These are phyloP conservation scores for Penicillium sp. DNA, from an alignment of 2,329 filamentous ascomycete genomes.

Conservation along the genomic window DNA sequence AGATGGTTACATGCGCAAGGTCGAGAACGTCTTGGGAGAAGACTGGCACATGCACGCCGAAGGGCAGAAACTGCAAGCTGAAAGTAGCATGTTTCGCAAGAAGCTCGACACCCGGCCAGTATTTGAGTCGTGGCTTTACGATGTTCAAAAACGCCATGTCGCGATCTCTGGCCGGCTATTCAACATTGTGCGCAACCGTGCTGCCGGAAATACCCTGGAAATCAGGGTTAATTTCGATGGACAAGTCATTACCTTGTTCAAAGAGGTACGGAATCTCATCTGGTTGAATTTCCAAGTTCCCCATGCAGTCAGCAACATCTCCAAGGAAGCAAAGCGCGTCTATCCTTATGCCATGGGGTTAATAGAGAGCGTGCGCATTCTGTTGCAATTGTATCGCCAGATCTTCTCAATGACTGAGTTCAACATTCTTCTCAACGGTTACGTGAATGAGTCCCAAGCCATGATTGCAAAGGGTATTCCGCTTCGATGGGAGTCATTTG, in stretches of 20 bases:
- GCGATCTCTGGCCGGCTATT: slow-evolving; percentile 91
- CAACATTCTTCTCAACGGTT: slow-evolving; percentile 78
- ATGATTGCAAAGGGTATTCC: slow-evolving; percentile 82
- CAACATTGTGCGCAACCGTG: slow-evolving; percentile 77
- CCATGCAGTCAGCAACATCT: slow-evolving; percentile 88
- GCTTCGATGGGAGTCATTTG: slow-evolving; percentile 94
- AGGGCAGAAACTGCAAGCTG: slow-evolving; percentile 84
- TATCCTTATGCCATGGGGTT: slow-evolving; percentile 96
- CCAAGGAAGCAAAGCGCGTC: slow-evolving; percentile 96
- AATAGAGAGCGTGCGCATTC: slow-evolving; percentile 96
- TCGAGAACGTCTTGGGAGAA: slow-evolving; percentile 92
- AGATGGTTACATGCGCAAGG: slow-evolving; percentile 95
- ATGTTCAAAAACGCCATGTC: slow-evolving; percentile 81
- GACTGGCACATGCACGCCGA: slow-evolving; percentile 94
- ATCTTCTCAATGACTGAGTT: slow-evolving; percentile 84
- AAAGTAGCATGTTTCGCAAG: slow-evolving; percentile 89
- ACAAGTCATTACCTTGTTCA: slow-evolving; percentile 96
- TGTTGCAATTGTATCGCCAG: slow-evolving; percentile 77
- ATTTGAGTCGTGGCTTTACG: slow-evolving; percentile 90
- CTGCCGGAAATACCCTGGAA: slow-evolving; percentile 83
- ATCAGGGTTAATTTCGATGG: slow-evolving; percentile 93
- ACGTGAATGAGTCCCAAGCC: slow-evolving; percentile 81
- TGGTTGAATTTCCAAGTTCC: slow-evolving; percentile 95
- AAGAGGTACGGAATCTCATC: slow-evolving; percentile 90
- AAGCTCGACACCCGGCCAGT: slow-evolving; percentile 92